Evolutionary conservation across 1,284 basidiomycete species (phyloP), one percentile per base, ranked within the genome.

Genomic region (Stereum hirsutum): DNA sequence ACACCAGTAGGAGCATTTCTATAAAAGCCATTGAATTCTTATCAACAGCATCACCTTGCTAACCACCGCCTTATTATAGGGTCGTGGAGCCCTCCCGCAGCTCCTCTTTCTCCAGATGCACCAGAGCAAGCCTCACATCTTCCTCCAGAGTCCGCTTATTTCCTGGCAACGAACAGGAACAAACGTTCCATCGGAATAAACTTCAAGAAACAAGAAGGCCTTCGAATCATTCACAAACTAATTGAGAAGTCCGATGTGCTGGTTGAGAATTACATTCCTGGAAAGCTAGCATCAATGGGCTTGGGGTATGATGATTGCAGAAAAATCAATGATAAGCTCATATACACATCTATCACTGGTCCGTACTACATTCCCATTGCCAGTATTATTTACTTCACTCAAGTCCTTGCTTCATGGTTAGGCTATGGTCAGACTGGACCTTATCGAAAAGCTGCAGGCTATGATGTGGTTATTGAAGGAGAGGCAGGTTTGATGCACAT

Each of bases 401-500:
- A 17, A 33, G 26, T 43, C 30, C 37, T 24, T 21, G 24, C 34
- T 14, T 20, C 19, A 44, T 28, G 6, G 28, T 23, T 44, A 91
- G 92, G 92, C 15, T 96, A 96, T 60, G 94, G 93, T 1, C 92
- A 96, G 54, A 93, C 89, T 0, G 93, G 93, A 1, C 92, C 93
- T 4, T 95, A 85, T 55, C 70, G 81, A 35, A 70, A 78, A 47
- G 78, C 82, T 28, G 85, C 91, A 11, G 93, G 92, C 5, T 95
- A 95, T 61, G 91, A 95, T 58, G 92, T 94, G 23, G 75, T 90
- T 26, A 87, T 93, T 32, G 89, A 93, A 59, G 91, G 81, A 10
- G 90, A 95, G 63, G 91, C 91, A 23, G 92, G 92, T 11, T 63
- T 95, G 39, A 94, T 95, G 90, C 90, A 94, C 62, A 94, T 94